Evolutionary conservation across 768 basidiomycete genomes (phyloP), one percentile per base, ranked within the genome.

Genomic region (Tubosaeta brunneosetosa): DNA sequence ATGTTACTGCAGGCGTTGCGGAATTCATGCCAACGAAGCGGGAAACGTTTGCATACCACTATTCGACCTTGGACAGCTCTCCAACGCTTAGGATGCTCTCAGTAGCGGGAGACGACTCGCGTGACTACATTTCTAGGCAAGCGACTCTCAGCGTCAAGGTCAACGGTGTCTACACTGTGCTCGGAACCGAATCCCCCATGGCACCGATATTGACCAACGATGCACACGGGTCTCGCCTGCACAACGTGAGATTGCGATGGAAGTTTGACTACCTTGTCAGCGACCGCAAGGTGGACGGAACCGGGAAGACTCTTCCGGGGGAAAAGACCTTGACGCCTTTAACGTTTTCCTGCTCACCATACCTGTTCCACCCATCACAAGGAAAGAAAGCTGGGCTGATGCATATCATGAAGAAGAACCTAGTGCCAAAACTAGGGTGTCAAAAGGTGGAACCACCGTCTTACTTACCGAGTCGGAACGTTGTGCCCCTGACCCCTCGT

Each of bases 181-280:
- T 77, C 27, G 91, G 90, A 9, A 73, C 71, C 29, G 91, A 93
- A 64, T 69, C 74, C 13, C 62, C 69, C 16, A 14, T 50, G 25
- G 43, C 57, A 36, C 41, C 60, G 36, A 57, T 60, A 11, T 54
- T 53, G 10, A 61, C 62, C 36, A 36, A 53, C 33, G 61, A 66
- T 27, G 47, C 43, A 8, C 55, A 44, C 7, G 66, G 56, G 9
- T 34, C 32, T 32, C 58, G 60, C 22, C 50, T 45, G 45, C 68
- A 67, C 4, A 66, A 70, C 29, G 64, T 65, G 19, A 80, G 77
- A 51, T 69, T 89, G 16, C 71, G 72, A 22, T 93, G 91, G 92
- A 80, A 81, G 51, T 86, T 94, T 56, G 86, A 88, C 50, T 94
- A 94, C 64, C 62, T 83, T 31, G 86, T 94, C 10, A 79, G 80